Percentiles rank a stretch among this genome's conserved stretches.
phyloP scores from a whole-genome alignment of 2,329 filamentous ascomycete genomes.

The Colletotrichum aenigma region DNA sequence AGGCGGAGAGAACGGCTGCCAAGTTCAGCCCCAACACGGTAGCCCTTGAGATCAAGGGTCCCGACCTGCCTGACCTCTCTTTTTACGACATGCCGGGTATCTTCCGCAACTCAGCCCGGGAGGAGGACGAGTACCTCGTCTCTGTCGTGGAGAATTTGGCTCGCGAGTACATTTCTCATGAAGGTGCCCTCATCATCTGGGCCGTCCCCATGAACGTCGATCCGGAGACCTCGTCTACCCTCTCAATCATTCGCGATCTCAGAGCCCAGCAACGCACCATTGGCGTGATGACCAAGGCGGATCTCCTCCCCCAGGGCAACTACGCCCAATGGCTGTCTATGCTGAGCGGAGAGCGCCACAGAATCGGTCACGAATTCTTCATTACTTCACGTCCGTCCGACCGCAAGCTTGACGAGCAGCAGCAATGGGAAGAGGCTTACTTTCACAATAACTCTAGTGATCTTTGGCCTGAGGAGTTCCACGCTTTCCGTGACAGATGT shows the following conservation, averaged over 20 bases:
- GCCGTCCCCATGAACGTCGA: conserved; percentile 81
- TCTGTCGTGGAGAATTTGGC: conserved; percentile 75
- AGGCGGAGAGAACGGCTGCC: conserved; percentile 52
- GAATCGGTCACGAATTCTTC: conserved; percentile 77
- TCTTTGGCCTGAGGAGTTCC: conserved; percentile 55
- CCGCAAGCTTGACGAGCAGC: conserved; percentile 57
- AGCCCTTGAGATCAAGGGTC: conserved; percentile 74
- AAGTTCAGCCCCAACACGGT: conserved; percentile 86
- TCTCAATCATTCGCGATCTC: conserved; percentile 64
- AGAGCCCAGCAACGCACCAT: conserved; percentile 65
- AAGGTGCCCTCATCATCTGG: conserved; percentile 77
- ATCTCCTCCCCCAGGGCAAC: conserved; percentile 65
- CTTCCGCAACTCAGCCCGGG: conserved; percentile 71
- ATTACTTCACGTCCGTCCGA: conserved; percentile 72
- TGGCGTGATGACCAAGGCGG: conserved; percentile 86
- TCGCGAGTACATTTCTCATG: conserved; percentile 69
- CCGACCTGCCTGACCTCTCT: conserved; percentile 72
- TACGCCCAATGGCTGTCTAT: conserved; percentile 66
- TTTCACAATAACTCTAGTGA: conserved; percentile 46
- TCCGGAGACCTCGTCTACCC: conserved; percentile 74
- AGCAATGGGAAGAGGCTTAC: conserved; percentile 55
- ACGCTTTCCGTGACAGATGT: conserved; percentile 50
- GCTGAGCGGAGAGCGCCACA: conserved; percentile 64
- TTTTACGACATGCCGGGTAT: conserved; percentile 89
- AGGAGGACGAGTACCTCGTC: conserved; percentile 71